phyloP scores from a whole-genome alignment of 352 stramenopile species.

The Phytophthora cactorum region DNA sequence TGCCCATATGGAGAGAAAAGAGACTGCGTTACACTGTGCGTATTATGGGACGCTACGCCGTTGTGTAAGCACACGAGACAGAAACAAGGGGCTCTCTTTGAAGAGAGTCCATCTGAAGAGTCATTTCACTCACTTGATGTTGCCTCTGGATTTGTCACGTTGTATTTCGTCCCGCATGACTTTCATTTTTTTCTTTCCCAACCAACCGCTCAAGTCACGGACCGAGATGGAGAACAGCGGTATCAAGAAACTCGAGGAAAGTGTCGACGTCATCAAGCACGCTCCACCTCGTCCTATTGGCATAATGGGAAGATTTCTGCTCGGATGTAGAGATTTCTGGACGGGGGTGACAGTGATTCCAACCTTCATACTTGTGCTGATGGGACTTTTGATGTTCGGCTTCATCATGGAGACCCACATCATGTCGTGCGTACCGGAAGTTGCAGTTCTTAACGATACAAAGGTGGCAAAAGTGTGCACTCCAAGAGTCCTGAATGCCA shows the following conservation, averaged over 20 bases:
- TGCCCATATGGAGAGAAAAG: too few relatives aligned
- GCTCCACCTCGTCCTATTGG: neutral
- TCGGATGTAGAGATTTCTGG: conserved; percentile 9
- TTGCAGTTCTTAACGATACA: neutral
- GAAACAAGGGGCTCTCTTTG: too few relatives aligned
- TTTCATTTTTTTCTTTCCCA: neutral
- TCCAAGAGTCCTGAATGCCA: conserved; percentile 9
- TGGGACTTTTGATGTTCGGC: conserved; percentile 13
- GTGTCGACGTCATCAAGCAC: conserved; percentile 1
- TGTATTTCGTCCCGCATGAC: too few relatives aligned
- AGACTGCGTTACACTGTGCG: too few relatives aligned
- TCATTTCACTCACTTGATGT: too few relatives aligned
- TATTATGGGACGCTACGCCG: too few relatives aligned
- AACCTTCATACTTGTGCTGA: conserved; percentile 12
- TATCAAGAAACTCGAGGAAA: conserved; percentile 10
- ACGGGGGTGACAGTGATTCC: conserved; percentile 12
- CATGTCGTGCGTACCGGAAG: conserved; percentile 1
- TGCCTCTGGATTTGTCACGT: too few relatives aligned
- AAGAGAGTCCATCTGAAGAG: too few relatives aligned
- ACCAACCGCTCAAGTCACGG: neutral
- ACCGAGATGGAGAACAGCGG: neutral
- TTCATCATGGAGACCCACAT: conserved; percentile 13
- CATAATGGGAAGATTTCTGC: neutral
- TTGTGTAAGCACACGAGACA: too few relatives aligned
- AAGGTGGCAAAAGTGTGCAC: neutral